These are phyloP conservation scores for Teratosphaeria pseudoeucalypti DNA, from an alignment of 2,329 filamentous ascomycete genomes.

Conservation along the genomic window DNA sequence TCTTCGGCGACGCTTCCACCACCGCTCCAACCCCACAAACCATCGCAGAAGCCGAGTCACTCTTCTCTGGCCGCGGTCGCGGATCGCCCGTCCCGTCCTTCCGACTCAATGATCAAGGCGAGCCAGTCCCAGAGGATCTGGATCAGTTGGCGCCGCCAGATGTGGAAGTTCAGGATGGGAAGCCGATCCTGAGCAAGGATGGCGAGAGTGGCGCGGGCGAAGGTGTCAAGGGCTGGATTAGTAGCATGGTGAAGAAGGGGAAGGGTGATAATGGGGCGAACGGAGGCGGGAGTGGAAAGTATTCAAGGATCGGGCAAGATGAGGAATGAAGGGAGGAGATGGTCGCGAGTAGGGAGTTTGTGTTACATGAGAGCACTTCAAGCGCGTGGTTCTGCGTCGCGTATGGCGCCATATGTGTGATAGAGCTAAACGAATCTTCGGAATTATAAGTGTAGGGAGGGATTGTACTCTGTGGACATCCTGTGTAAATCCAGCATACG, in stretches of 20 bases:
- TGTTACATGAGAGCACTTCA: not conserved
- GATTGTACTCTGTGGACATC: not conserved
- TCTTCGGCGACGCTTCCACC: slow-evolving; percentile 89
- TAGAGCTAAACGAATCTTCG: no score
- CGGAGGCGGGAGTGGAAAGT: slow-evolving; percentile 27
- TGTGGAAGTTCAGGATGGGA: slow-evolving; percentile 43
- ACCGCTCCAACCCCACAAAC: slow-evolving; percentile 69
- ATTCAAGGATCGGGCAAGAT: slow-evolving; percentile 37
- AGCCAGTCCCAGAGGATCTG: slow-evolving; percentile 61
- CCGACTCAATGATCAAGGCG: slow-evolving; percentile 43
- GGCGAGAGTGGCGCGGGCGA: slow-evolving; percentile 33
- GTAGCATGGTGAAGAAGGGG: slow-evolving; percentile 50
- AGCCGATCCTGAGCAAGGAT: slow-evolving; percentile 33
- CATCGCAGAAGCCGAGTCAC: slow-evolving; percentile 68
- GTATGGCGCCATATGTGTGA: no score
- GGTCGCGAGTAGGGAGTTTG: not conserved
- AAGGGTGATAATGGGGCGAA: slow-evolving; percentile 32
- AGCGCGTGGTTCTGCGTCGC: not conserved
- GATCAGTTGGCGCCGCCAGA: slow-evolving; percentile 65
- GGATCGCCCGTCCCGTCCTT: slow-evolving; percentile 73
- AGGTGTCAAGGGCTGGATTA: slow-evolving; percentile 60
- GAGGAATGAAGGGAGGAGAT: slow-evolving; percentile 4
- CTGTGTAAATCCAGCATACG: not conserved
- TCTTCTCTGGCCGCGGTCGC: slow-evolving; percentile 54
- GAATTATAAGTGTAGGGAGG: not conserved